phyloP scores from a whole-genome alignment of 805 yeast genomes.

The Pachysolen tannophilus region DNA sequence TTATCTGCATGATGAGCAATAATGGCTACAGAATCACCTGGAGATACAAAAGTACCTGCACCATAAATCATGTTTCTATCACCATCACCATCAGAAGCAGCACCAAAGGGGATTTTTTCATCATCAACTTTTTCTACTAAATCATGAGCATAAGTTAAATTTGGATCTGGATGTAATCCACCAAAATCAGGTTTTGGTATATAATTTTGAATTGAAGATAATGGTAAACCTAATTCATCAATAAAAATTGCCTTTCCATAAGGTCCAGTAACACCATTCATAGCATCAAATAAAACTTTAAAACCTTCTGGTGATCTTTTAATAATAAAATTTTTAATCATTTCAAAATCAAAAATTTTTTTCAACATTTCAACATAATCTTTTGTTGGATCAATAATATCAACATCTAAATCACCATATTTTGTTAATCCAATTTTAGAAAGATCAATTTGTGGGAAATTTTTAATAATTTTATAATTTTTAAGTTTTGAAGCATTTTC shows the following conservation, averaged over 20 bases:
- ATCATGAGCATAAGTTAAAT: slow-evolving; percentile 86
- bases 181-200: slow-evolving; percentile 87
- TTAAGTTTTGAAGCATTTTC: slow-evolving; percentile 54
- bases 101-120: slow-evolving; percentile 84
- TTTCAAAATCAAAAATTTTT: slow-evolving; percentile 77
- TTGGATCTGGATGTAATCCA: slow-evolving; percentile 97
- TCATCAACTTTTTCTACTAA: slow-evolving; percentile 81
- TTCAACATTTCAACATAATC: slow-evolving; percentile 77
- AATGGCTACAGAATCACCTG: slow-evolving; percentile 97
- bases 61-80: slow-evolving; percentile 99
- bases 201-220: slow-evolving; percentile 66
- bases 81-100: slow-evolving; percentile 99
- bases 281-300: slow-evolving; percentile 76
- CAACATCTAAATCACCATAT: slow-evolving; percentile 61
- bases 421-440: slow-evolving; percentile 39
- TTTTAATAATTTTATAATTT: slow-evolving; percentile 49
- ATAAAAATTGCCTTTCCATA: slow-evolving; percentile 81
- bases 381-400: slow-evolving; percentile 73
- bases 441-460: slow-evolving; percentile 61
- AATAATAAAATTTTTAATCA: slow-evolving; percentile 64
- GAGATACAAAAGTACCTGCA: slow-evolving; percentile 88
- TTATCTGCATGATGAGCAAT: slow-evolving; percentile 87
- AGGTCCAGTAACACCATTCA: slow-evolving; percentile 97
- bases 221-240: slow-evolving; percentile 75
- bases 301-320: slow-evolving; percentile 46